Evolutionary conservation across 2,329 filamentous ascomycete genomes (phyloP).

Genomic region (Alternaria ventricosa): DNA sequence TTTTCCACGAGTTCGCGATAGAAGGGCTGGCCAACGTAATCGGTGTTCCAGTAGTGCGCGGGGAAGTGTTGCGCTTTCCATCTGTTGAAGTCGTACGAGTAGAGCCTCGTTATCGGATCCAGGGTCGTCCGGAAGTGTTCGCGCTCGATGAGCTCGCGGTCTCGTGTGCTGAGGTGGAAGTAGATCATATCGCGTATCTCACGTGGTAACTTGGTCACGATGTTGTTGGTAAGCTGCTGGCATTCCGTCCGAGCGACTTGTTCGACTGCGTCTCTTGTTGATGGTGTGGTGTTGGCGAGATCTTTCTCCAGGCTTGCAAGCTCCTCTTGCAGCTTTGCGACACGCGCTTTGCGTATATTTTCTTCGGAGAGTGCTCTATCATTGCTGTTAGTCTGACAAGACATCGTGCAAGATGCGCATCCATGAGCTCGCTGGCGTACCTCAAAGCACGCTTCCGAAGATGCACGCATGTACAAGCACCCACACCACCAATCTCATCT

Average conservation of each 20-base stretch:
- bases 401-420: not conserved
- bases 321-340: conserved; percentile 8
- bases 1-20: conserved; percentile 22
- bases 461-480: not conserved
- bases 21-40: conserved; percentile 10
- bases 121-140: conserved; percentile 28
- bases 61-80: conserved; percentile 28
- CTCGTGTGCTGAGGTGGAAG: conserved; percentile 16
- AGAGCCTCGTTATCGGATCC: conserved; percentile 23
- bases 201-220: conserved; percentile 18
- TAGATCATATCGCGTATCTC: conserved; percentile 31
- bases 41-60: conserved; percentile 21
- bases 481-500: not conserved
- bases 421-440: not conserved
- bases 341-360: conserved; percentile 4
- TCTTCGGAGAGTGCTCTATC: conserved; percentile 8
- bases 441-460: conserved; percentile 1
- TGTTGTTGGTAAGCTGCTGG: conserved; percentile 3
- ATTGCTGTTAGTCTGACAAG: not conserved
- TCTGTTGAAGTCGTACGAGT: conserved; percentile 20
- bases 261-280: conserved; percentile 10
- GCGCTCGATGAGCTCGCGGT: conserved; percentile 19
- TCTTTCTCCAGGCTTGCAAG: conserved; percentile 11
- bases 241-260: conserved; percentile 25
- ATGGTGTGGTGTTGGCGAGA: conserved; percentile 4